Evolutionary conservation across 1,284 basidiomycete genomes (phyloP).

Genomic region (Tylopilus orsonianus): DNA sequence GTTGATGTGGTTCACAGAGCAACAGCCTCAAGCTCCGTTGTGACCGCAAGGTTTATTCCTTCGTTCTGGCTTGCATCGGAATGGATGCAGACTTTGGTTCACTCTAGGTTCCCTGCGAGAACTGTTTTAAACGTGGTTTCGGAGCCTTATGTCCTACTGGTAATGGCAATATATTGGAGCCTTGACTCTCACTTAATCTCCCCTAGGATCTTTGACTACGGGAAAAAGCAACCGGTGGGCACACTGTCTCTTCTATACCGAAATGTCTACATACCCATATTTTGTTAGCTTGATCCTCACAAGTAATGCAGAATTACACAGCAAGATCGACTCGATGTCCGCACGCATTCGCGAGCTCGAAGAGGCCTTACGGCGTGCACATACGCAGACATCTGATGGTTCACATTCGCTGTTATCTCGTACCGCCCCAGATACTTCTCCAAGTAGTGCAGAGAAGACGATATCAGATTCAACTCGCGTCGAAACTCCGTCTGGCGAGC

Average conservation of each 20-base stretch:
- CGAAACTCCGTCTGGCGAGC: slow-evolving; percentile 4
- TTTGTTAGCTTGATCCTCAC: slow-evolving; percentile 53
- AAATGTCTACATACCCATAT: neutral
- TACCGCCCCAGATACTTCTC: slow-evolving; percentile 20
- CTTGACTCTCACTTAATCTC: slow-evolving; percentile 8
- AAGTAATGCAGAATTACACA: slow-evolving; percentile 66
- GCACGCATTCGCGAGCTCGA: slow-evolving; percentile 60
- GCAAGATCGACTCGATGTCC: slow-evolving; percentile 54
- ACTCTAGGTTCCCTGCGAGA: slow-evolving; percentile 67
- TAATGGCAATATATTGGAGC: slow-evolving; percentile 23
- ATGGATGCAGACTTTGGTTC: neutral
- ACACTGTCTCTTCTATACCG: neutral
- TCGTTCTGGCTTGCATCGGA: neutral
- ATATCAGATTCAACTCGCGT: neutral
- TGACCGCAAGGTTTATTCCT: slow-evolving; percentile 56
- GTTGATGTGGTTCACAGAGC: neutral
- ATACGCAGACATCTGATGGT: slow-evolving; percentile 45
- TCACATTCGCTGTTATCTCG: slow-evolving; percentile 46
- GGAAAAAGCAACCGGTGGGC: slow-evolving; percentile 53
- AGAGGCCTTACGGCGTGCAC: slow-evolving; percentile 49
- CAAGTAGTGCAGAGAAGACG: slow-evolving; percentile 12
- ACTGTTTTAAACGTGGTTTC: slow-evolving; percentile 67
- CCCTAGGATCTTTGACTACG: slow-evolving; percentile 50
- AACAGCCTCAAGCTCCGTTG: slow-evolving; percentile 67
- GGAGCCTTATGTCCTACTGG: slow-evolving; percentile 71